These are phyloP conservation scores for Microdochium trichocladiopsis DNA, from an alignment of 2,329 filamentous ascomycete species.

Conservation along the genomic window DNA sequence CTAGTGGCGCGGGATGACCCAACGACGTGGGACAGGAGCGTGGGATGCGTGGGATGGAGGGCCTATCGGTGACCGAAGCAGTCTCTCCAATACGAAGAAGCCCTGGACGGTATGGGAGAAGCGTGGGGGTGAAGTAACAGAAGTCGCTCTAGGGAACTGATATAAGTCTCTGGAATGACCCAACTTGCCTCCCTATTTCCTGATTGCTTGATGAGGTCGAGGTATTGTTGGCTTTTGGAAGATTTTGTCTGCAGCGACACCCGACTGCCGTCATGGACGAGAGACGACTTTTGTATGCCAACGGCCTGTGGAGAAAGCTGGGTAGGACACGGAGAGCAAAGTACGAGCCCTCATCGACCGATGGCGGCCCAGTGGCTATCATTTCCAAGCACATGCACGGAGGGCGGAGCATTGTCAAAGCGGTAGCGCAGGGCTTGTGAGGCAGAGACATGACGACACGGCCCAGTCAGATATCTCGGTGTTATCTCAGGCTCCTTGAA, in stretches of 20 bases:
- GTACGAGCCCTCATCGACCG: neutral
- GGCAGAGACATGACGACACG: neutral
- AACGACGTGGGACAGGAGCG: neutral
- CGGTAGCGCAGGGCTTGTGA: neutral
- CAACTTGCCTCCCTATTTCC: no score
- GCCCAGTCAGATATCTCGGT: neutral
- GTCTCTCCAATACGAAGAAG: neutral
- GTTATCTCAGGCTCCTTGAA: neutral
- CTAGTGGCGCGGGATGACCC: constrained; percentile 25
- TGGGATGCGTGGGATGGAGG: constrained; percentile 1
- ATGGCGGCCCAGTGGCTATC: neutral
- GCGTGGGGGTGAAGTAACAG: neutral
- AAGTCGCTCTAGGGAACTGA: neutral
- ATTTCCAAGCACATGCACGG: neutral
- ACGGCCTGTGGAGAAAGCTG: neutral
- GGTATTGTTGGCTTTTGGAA: neutral
- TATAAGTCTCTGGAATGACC: neutral
- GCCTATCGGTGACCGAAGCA: neutral
- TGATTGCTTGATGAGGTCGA: neutral
- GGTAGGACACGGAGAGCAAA: neutral
- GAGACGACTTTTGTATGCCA: neutral
- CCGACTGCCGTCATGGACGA: neutral
- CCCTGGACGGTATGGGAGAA: neutral
- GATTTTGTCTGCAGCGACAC: neutral
- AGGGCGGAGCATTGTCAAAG: neutral